Base-by-base conservation (phyloP, 176 grass and related monocot species). In the Avena eriantha region DNA sequence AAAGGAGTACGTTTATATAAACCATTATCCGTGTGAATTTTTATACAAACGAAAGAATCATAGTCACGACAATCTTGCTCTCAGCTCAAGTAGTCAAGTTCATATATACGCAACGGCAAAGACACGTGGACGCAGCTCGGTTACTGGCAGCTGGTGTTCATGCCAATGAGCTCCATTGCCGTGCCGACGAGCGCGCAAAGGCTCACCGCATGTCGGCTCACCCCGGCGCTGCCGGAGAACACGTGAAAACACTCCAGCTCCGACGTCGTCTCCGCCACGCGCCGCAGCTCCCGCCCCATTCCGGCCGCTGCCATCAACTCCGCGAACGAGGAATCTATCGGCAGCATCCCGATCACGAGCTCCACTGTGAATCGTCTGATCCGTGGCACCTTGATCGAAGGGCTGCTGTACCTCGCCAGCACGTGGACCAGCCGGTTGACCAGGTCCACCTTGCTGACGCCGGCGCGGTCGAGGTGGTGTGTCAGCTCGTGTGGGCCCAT, bases 221-320 rank as follows among this genome's bases (percentile, higher is more conserved):
- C 31, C 45, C 94, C 94, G 1, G 71, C 87, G 73, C 89, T 90
- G 24, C 92, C 94, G 73, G 92, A 93, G 83, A 92, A 96, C 61
- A 93, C 81, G 88, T 92, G 91, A 79, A 93, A 96, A 83, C 88
- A 90, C 82, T 96, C 94, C 1, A 96, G 82, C 53, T 96, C 87
- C 63, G 94, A 85, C 73, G 89, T 93, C 2, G 85, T 93, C 82
- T 96, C 92, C 21, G 83, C 91, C 78, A 92, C 87, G 23, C 82
- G 69, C 36, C 79, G 35, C 17, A 96, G 87, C 72, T 77, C 69
- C 10, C 2, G 55, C 12, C 9, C 29, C 82, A 93, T 92, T 47
- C 83, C 92, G 23, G 59, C 48, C 10, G 53, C 78, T 18, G 61
- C 82, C 77, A 93, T 86, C 49, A 69, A 4, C 64, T 74, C 78